phyloP scores from a whole-genome alignment of 2,329 filamentous ascomycete species.

The Sclerotinia minor region DNA sequence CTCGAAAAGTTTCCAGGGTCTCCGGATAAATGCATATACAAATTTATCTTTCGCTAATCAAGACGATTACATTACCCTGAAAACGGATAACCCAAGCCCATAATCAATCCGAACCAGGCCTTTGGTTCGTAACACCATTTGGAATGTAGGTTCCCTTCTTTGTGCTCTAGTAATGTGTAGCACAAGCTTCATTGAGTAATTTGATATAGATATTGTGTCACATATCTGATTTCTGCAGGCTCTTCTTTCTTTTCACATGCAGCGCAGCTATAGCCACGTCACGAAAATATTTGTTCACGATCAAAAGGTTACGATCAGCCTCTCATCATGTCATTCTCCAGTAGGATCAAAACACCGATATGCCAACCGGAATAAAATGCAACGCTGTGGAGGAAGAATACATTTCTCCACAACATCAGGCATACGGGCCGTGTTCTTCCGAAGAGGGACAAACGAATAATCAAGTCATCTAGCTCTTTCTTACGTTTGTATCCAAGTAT shows the following conservation, averaged over 20 bases:
- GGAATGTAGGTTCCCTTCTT: neutral
- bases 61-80: constrained; percentile 18
- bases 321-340: constrained; percentile 9
- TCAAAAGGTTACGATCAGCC: constrained; percentile 18
- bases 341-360: neutral
- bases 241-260: constrained; percentile 11
- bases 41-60: constrained; percentile 13
- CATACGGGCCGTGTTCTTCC: constrained; percentile 24
- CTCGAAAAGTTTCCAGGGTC: constrained; percentile 17
- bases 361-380: constrained; percentile 12
- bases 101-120: constrained; percentile 17
- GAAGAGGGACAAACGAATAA: constrained; percentile 7
- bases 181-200: constrained; percentile 14
- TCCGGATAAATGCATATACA: constrained; percentile 14
- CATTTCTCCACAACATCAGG: constrained; percentile 22
- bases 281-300: constrained; percentile 1
- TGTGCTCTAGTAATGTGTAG: neutral
- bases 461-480: neutral
- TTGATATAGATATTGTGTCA: constrained; percentile 20
- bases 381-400: constrained; percentile 18
- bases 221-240: constrained; percentile 11
- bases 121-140: constrained; percentile 18
- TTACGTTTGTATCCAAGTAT: neutral
- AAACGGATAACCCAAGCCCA: constrained; percentile 6
- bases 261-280: constrained; percentile 25